Evolutionary conservation across 805 yeast genomes (phyloP), one percentile per base, ranked within the genome.

Genomic region (Hermanozyma aechmeae): DNA sequence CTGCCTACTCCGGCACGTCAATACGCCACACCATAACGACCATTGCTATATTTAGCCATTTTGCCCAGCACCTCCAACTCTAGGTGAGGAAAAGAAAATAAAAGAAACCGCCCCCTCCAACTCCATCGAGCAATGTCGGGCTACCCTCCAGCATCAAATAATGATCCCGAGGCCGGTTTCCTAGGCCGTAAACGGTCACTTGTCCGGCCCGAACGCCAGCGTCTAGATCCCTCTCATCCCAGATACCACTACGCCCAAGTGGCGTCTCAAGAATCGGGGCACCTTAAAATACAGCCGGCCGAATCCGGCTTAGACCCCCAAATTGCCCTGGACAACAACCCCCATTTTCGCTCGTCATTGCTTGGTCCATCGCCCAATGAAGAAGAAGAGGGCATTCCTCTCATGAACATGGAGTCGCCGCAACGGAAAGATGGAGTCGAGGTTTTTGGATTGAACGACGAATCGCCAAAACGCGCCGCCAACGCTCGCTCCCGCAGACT

Each of bases 121-220:
- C n/a, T n/a, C n/a, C n/a, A n/a, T n/a, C n/a, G n/a, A n/a, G n/a
- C n/a, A n/a, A n/a, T n/a, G n/a, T n/a, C n/a, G n/a, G n/a, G n/a
- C n/a, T n/a, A n/a, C n/a, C n/a, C n/a, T n/a, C n/a, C n/a, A n/a
- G n/a, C n/a, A n/a, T n/a, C n/a, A n/a, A n/a, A n/a, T n/a, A n/a
- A n/a, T n/a, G 22, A 20, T 13, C 5, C 22, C 11, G 22, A 20
- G n/a, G n/a, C 9, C 11, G 22, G 22, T 9, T n/a, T 7, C 20
- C 10, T 20, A 13, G 10, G 10, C 22, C 22, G 22, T 13, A 5
- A 8, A 13, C 22, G 22, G 22, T 81, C 96, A 1, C 61, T 89
- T 37, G 80, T 89, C 18, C 70, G 84, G 37, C 93, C 94, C 3
- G 97, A 89, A 47, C 72, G 97, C 41, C 76, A 80, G 23, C 45